Conservation (phyloP, 106 monocot genomes). For the Apostasia ramifera region DNA sequence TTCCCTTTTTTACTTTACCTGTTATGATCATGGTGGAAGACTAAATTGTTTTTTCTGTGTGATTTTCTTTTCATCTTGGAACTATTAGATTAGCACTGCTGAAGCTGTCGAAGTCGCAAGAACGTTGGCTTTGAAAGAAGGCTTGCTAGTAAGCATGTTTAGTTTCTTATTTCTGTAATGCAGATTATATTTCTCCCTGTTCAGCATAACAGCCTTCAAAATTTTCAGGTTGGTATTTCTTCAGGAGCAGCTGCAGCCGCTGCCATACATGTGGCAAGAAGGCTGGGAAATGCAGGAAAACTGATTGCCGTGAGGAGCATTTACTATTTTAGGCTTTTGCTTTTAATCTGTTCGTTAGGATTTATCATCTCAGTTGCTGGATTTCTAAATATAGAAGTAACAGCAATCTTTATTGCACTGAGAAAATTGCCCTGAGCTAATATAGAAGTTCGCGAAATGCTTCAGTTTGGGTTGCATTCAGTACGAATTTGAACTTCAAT, state of each 20-base stretch:
- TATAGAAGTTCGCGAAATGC: no score
- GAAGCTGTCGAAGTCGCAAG: slow-evolving; percentile 95
- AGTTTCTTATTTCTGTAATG: background rate
- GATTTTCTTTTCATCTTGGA: slow-evolving; percentile 6
- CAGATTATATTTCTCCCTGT: background rate
- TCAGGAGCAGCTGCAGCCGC: slow-evolving; percentile 93
- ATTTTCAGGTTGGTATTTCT: slow-evolving; percentile 88
- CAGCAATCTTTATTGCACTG: no score
- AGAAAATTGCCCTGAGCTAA: no score
- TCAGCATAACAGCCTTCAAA: background rate
- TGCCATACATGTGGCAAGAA: slow-evolving; percentile 74
- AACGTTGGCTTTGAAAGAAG: slow-evolving; percentile 80
- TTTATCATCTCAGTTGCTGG: no score
- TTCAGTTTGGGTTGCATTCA: no score
- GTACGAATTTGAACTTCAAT: no score
- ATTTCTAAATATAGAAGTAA: no score
- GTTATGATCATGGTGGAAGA: no score
- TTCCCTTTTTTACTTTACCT: no score
- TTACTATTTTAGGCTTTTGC: no score
- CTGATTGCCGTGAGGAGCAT: slow-evolving; percentile 53
- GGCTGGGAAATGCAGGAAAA: slow-evolving; percentile 95
- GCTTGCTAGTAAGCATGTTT: slow-evolving; percentile 56
- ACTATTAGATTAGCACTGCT: slow-evolving; percentile 60
- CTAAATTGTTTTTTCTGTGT: background rate
- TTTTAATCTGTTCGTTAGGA: no score